phyloP scores from a whole-genome alignment of 202 grass and related monocot genomes.

The Thinopyrum obtusiflorum region DNA sequence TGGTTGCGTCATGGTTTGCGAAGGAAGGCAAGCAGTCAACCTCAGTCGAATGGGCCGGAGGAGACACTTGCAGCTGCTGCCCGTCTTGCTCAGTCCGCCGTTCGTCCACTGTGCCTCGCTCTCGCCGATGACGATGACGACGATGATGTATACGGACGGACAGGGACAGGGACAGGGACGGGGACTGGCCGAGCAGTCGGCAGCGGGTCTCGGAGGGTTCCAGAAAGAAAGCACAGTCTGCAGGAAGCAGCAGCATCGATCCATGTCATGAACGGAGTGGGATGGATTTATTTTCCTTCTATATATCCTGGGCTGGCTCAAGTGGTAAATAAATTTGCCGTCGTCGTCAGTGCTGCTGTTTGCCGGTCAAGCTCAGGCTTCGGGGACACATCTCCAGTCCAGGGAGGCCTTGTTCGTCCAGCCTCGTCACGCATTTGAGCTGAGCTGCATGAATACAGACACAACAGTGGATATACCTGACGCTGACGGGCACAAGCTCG shows the following conservation, averaged over 20 bases:
- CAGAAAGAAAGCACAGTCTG: not conserved
- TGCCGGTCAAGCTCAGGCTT: not conserved
- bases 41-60: not conserved
- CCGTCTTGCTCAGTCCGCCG: not conserved
- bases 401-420: not conserved
- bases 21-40: not conserved
- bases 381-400: not conserved
- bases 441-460: not conserved
- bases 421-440: not conserved
- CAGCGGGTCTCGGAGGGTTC: not conserved
- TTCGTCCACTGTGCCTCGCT: not conserved
- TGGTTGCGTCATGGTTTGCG: not conserved
- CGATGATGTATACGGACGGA: not conserved
- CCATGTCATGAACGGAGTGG: not conserved
- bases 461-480: not conserved
- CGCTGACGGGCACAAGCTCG: not conserved
- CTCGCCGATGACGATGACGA: not conserved
- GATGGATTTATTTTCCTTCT: not conserved
- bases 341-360: not conserved
- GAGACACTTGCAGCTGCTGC: not conserved
- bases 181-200: not conserved
- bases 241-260: not conserved
- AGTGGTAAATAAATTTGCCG: not conserved
- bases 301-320: not conserved
- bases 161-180: not conserved